Evolutionary conservation across 1,284 basidiomycete species (phyloP), one percentile per base, ranked within the genome.

Genomic region (Cryptococcus sp.): DNA sequence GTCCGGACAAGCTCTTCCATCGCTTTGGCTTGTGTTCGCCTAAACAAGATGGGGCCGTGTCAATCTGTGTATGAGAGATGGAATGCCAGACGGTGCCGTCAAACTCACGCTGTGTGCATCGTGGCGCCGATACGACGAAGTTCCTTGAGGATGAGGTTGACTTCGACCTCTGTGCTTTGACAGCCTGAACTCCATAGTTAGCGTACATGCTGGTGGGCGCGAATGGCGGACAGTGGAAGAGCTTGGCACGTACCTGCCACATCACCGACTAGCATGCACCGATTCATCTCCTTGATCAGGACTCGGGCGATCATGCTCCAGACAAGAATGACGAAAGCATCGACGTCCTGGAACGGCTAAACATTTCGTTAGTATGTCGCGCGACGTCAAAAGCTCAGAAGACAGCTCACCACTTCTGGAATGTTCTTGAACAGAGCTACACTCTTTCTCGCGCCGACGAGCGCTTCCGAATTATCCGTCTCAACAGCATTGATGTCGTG

Each of bases 401-500:
- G 6, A 44, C 11, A 4, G 65, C 72, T 55, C 47, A 76, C 74
- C 25, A 77, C 55, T 0, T 63, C 63, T 1, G 70, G 68, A 15
- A 73, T 31, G 20, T 62, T 50, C 23, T 65, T 60, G 60, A 77
- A 67, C n/a, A 76, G 54, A 8, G 64, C 61, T 1, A 73, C 70
- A 31, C 65, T 59, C 56, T 61, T 60, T n/a, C 72, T 60, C 3
- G 72, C 74, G 3, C 64, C 72, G 17, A 53, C 50, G 23, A 77
- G 57, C 22, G 73, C 74, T 47, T 73, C 66, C 10, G 47, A 55
- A 51, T 77, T 77, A 47, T 72, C 72, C 2, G 62, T 57, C 23
- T 70, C 70, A 16, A 70, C 54, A 11, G 72, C 70, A 61, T 77
- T 74, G 66, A 76, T 69, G 54, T 77, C 75, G 54, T 74, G 64